Evolutionary conservation across 441 rosid genomes (phyloP).

Genomic region (Populus hybrid): DNA sequence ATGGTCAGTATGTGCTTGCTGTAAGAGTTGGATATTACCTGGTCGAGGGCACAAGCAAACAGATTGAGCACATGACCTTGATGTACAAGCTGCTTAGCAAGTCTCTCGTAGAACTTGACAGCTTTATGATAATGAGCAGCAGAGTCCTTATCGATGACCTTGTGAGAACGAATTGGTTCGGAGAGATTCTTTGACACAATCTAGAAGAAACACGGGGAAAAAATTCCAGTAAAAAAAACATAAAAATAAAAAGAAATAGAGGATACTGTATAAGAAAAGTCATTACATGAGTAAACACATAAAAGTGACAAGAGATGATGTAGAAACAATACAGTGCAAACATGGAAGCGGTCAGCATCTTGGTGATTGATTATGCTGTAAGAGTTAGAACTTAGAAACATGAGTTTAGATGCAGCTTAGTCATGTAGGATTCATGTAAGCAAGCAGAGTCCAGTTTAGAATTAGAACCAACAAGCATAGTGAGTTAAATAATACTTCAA

Average conservation of each 20-base stretch:
- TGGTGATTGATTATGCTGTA: too few relatives aligned
- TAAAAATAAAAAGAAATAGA: background rate
- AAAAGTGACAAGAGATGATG: too few relatives aligned
- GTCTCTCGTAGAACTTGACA: constrained; percentile 68
- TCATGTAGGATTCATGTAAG: too few relatives aligned
- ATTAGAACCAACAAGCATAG: background rate
- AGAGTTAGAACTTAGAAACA: too few relatives aligned
- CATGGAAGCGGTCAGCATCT: too few relatives aligned
- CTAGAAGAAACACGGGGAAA: constrained; percentile 26
- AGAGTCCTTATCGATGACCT: constrained; percentile 84
- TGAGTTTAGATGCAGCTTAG: too few relatives aligned
- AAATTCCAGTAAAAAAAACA: too few relatives aligned
- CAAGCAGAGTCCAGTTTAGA: background rate
- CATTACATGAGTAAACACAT: too few relatives aligned
- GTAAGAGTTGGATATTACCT: constrained; percentile 44
- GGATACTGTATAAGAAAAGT: too few relatives aligned
- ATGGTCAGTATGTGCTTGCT: background rate
- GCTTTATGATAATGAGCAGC: constrained; percentile 74
- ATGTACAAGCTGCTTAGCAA: constrained; percentile 91
- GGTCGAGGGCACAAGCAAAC: constrained; percentile 92
- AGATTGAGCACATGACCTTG: constrained; percentile 97
- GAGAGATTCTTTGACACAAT: constrained; percentile 79
- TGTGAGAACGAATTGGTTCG: constrained; percentile 93
- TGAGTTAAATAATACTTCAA: background rate
- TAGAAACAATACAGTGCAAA: too few relatives aligned